Conservation (phyloP, 2,329 filamentous ascomycete genomes). For the Elsinoe fawcettii region DNA sequence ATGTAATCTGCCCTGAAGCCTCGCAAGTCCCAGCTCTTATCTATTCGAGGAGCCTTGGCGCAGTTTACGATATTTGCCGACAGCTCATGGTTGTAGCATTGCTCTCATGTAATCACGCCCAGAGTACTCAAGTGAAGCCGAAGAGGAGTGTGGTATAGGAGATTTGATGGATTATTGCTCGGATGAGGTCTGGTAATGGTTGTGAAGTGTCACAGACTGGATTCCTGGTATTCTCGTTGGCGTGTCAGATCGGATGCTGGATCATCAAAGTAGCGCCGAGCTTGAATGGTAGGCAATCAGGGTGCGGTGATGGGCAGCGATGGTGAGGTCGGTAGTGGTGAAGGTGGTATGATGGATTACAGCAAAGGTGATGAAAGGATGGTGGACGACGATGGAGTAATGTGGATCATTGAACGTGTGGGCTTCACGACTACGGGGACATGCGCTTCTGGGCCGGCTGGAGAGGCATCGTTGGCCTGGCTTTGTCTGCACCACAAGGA, state of each 20-base stretch:
- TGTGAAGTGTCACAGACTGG: background rate
- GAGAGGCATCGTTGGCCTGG: slow-evolving; percentile 14
- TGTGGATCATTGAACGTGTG: slow-evolving; percentile 12
- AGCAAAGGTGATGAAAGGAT: background rate
- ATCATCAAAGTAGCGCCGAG: background rate
- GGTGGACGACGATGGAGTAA: background rate
- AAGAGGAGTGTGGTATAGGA: background rate
- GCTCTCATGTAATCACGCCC: background rate
- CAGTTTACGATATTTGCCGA: background rate
- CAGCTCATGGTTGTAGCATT: background rate
- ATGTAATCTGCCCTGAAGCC: background rate
- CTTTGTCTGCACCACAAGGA: slow-evolving; percentile 12
- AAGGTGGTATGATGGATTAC: background rate
- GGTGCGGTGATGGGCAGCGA: slow-evolving; percentile 1
- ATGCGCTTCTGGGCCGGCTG: slow-evolving; percentile 11
- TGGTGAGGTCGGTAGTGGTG: slow-evolving; percentile 8
- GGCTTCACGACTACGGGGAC: slow-evolving; percentile 10
- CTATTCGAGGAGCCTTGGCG: background rate
- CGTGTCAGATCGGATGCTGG: background rate
- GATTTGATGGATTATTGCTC: background rate
- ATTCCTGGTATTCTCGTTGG: background rate
- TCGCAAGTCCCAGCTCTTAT: background rate
- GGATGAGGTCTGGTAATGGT: background rate
- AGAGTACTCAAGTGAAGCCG: background rate
- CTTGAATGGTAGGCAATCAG: background rate